A percentile compares a stretch with the other conserved stretches of the same genome.
Evolutionary conservation across 225 moss, liverwort and hornwort species (phyloP).

Genomic region (Sphagnum tenellum): DNA sequence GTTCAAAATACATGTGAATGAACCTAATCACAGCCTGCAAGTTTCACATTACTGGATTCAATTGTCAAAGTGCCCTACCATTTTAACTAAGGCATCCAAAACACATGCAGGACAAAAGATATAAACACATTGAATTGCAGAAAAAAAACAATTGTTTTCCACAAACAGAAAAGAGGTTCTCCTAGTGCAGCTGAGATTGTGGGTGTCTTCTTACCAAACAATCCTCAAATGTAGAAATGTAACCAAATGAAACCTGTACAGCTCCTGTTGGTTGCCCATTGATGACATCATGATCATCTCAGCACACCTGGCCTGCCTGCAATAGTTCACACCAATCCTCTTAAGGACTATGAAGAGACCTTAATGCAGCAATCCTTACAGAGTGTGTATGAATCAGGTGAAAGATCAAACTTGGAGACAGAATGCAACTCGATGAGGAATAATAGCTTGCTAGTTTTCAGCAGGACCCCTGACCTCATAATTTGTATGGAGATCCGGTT

Average conservation of each 20-base stretch:
- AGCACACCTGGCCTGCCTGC: constrained; percentile 91
- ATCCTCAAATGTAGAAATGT: constrained; percentile 93
- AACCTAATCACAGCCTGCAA: constrained; percentile 31
- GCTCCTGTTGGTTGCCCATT: constrained; percentile 78
- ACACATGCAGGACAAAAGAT: no score
- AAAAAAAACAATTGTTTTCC: no score
- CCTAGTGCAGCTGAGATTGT: not conserved
- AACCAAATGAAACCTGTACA: constrained; percentile 82
- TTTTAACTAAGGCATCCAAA: no score
- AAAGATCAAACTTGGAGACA: not conserved
- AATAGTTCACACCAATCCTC: not conserved
- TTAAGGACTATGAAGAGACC: not conserved
- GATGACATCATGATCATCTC: constrained; percentile 92
- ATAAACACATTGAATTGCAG: no score
- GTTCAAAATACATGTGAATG: constrained; percentile 38
- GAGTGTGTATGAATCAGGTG: no score
- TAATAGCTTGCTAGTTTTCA: not conserved
- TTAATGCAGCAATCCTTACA: no score
- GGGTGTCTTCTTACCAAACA: constrained; percentile 38
- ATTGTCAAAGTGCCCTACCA: no score
- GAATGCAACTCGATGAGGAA: not conserved
- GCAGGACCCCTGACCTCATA: constrained; percentile 49
- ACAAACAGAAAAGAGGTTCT: no score
- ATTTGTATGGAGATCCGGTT: constrained; percentile 54
- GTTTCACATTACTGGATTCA: constrained; percentile 4